Base-by-base conservation (phyloP, 2,329 filamentous ascomycete species). In the Aspergillus aculeatinus region DNA sequence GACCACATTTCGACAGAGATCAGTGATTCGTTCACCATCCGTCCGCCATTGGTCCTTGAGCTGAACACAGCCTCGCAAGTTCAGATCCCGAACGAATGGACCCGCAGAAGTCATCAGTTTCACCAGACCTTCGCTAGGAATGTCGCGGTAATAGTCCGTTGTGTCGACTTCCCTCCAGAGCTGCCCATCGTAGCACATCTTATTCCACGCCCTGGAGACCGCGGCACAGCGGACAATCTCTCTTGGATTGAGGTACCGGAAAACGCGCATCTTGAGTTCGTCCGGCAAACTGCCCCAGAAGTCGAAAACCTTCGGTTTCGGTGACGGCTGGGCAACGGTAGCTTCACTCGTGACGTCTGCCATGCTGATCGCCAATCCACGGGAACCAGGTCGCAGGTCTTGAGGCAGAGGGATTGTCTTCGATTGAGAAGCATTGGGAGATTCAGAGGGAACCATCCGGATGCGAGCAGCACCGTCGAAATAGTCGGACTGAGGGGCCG, bases 171-270 rank as follows among this genome's bases (percentile, higher is more conserved):
- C 86, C 3, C 87, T 88, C 95, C 95, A 99, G 16, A 98, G 79
- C 77, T 99, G 95, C 2, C 95, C 95, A 74, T 99, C 94, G 68
- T 94, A 96, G 77, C 94, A 97, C 76, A 91, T 87, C 51, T 84
- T 82, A 74, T 96, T 82, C 81, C 95, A 97, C 5, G 83, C 78
- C 74, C 87, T 92, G 72, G 87, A 94, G 21, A 95, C 89, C 19
- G 86, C 80, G 0, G 94, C 96, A 58, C 85, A 85, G 60, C 87
- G 85, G 11, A 97, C 87, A 35, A 98, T 84, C 72, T 98, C 89
- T 70, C 88, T 92, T 0, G 93, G 92, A 29, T 82, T 81, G 21
- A 98, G 81, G 68, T 89, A 92, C 5, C 86, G 83, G 59, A 98
- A 83, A 54, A 97, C 87, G 48, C 90, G 81, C 67, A 96, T 82